Evolutionary conservation across 2,329 filamentous ascomycete genomes (phyloP).

Genomic region (Aphanoascus verrucosus): DNA sequence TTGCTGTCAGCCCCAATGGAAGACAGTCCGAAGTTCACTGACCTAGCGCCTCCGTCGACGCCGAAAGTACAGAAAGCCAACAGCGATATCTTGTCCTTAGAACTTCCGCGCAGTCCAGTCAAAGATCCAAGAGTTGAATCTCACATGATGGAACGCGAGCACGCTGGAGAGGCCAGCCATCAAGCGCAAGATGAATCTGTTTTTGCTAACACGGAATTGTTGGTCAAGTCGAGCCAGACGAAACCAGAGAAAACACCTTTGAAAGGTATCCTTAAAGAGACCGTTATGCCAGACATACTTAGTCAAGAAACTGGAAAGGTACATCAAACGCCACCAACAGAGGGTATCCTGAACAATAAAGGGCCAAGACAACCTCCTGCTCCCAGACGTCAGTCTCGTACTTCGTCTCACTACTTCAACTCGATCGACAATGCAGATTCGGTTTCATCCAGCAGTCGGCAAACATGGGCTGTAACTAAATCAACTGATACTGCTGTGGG

Average conservation of each 20-base stretch:
- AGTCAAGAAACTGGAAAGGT: constrained; percentile 8
- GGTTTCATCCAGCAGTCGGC: constrained; percentile 8
- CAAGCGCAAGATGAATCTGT: neutral
- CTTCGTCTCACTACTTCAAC: constrained; percentile 20
- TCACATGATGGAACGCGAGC: neutral
- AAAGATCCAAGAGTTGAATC: neutral
- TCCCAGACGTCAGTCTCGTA: constrained; percentile 15
- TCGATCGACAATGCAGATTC: constrained; percentile 23
- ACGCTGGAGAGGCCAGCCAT: neutral
- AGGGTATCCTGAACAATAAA: constrained; percentile 15
- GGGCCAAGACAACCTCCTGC: constrained; percentile 4
- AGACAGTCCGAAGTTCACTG: neutral
- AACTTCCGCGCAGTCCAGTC: neutral
- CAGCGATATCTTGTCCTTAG: neutral
- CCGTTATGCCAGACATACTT: neutral
- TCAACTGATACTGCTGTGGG: constrained; percentile 14
- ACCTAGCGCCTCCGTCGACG: neutral
- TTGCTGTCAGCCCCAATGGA: neutral
- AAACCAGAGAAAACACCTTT: neutral
- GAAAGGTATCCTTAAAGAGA: constrained; percentile 16
- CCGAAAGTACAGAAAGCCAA: neutral
- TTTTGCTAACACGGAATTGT: neutral
- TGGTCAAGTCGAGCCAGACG: neutral
- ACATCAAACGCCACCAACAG: constrained; percentile 5
- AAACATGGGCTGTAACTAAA: constrained; percentile 10